phyloP scores from a whole-genome alignment of 176 grass and related monocot species.

The Themeda triandra region DNA sequence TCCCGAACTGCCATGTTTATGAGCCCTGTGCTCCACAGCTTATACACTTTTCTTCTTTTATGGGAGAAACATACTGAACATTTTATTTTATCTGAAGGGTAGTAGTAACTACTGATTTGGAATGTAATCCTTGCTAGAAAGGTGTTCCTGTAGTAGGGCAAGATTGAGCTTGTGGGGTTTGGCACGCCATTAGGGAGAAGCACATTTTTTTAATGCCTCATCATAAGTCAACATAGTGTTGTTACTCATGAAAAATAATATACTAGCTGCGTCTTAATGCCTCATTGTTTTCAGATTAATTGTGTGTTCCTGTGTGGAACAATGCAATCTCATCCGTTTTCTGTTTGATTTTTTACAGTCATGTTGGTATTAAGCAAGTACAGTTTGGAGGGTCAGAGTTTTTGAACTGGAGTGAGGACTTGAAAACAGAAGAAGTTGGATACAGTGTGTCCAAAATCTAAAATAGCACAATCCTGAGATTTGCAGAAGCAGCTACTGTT shows the following conservation, averaged over 20 bases:
- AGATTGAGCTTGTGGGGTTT: not conserved
- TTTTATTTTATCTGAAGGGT: not conserved
- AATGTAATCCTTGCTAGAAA: not conserved
- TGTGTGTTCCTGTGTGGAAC: not conserved
- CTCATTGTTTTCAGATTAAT: not conserved
- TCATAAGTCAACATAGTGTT: not conserved
- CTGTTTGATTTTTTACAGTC: slow-evolving; percentile 39
- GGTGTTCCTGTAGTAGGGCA: not conserved
- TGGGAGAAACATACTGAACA: not conserved
- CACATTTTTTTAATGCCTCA: not conserved
- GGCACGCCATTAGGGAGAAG: not conserved
- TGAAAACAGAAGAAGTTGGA: slow-evolving; percentile 72
- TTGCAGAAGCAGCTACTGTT: slow-evolving; percentile 17
- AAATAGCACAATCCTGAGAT: slow-evolving; percentile 11
- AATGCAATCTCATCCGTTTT: slow-evolving; percentile 29
- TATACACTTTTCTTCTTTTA: slow-evolving; percentile 15
- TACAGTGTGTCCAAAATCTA: slow-evolving; percentile 75
- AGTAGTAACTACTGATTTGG: not conserved
- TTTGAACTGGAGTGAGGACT: slow-evolving; percentile 72
- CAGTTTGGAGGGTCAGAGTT: slow-evolving; percentile 78
- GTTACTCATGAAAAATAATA: not conserved
- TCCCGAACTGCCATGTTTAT: not conserved
- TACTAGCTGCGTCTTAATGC: not conserved
- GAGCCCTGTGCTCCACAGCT: not conserved
- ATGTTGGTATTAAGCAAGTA: slow-evolving; percentile 90